A percentile compares a stretch with the other conserved stretches of the same genome.
Conservation (phyloP, 148 eudicot genomes). For the Camellia lanceoleosa region DNA sequence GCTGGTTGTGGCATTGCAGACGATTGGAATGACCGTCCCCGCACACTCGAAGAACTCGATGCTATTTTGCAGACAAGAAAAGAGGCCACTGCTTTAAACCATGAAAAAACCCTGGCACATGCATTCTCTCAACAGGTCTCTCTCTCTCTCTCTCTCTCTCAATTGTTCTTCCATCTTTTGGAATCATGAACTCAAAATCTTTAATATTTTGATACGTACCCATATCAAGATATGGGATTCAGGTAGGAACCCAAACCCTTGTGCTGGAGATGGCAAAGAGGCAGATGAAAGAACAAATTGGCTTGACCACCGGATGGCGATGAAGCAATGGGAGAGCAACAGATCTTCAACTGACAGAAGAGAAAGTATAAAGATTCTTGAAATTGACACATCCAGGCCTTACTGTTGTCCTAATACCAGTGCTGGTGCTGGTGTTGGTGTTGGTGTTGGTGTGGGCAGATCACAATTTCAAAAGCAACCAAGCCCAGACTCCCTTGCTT, state of each 20-base stretch:
- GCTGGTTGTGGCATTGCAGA: conserved; percentile 42
- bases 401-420: conserved; percentile 17
- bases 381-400: conserved; percentile 44
- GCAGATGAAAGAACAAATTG: conserved; percentile 37
- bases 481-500: conserved; percentile 21
- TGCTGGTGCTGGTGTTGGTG: conserved; percentile 9
- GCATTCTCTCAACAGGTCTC: conserved; percentile 66
- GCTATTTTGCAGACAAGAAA: conserved; percentile 53
- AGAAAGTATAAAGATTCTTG: conserved; percentile 44
- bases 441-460: too few species aligned
- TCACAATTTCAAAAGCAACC: conserved; percentile 20
- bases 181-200: conserved; percentile 9
- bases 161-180: neutral
- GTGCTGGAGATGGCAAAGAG: conserved; percentile 31
- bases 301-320: conserved; percentile 56
- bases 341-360: conserved; percentile 45
- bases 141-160: conserved; percentile 2
- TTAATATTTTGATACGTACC: neutral
- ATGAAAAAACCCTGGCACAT: conserved; percentile 42
- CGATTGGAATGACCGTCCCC: conserved; percentile 42
- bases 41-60: conserved; percentile 60
- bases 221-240: conserved; percentile 28
- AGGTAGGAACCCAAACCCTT: conserved; percentile 22
- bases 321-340: conserved; percentile 48
- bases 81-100: conserved; percentile 51